These are phyloP conservation scores for Lactarius deliciosus DNA, from an alignment of 768 basidiomycete species.

Conservation along the genomic window DNA sequence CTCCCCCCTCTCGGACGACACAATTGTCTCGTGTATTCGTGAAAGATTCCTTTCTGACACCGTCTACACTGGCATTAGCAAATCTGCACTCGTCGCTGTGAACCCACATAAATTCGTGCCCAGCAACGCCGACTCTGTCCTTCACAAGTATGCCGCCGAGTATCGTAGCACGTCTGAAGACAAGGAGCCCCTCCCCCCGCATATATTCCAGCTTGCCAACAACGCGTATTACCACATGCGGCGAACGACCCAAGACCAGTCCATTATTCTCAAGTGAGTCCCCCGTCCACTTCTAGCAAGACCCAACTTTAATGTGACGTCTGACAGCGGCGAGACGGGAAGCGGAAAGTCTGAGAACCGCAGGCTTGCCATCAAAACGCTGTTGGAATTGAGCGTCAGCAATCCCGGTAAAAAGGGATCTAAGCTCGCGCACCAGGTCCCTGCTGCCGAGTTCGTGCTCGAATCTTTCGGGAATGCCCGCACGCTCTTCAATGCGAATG, in stretches of 20 bases:
- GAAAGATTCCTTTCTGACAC: constrained; percentile 84
- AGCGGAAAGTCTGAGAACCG: constrained; percentile 94
- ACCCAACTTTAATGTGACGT: background rate
- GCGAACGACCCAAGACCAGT: constrained; percentile 90
- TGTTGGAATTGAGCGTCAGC: constrained; percentile 88
- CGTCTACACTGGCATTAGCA: constrained; percentile 74
- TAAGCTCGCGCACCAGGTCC: constrained; percentile 83
- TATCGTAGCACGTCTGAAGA: constrained; percentile 73
- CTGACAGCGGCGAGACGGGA: constrained; percentile 79
- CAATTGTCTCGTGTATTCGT: constrained; percentile 79
- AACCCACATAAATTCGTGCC: constrained; percentile 92
- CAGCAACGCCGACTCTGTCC: constrained; percentile 77
- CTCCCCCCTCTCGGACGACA: constrained; percentile 72
- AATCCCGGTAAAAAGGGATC: constrained; percentile 92
- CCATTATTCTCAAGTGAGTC: constrained; percentile 78
- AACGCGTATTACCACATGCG: constrained; percentile 96
- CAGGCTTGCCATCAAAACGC: constrained; percentile 84
- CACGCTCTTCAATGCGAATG: constrained; percentile 90
- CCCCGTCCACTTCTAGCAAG: background rate
- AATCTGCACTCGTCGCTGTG: constrained; percentile 75
- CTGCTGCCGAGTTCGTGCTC: constrained; percentile 92
- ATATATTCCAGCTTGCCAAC: constrained; percentile 89
- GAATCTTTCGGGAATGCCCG: constrained; percentile 93
- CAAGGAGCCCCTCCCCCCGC: constrained; percentile 67
- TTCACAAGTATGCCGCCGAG: constrained; percentile 85